These are phyloP conservation scores for Tieghemostelium lacteum DNA, from an alignment of 78 protist species.

Conservation along the genomic window DNA sequence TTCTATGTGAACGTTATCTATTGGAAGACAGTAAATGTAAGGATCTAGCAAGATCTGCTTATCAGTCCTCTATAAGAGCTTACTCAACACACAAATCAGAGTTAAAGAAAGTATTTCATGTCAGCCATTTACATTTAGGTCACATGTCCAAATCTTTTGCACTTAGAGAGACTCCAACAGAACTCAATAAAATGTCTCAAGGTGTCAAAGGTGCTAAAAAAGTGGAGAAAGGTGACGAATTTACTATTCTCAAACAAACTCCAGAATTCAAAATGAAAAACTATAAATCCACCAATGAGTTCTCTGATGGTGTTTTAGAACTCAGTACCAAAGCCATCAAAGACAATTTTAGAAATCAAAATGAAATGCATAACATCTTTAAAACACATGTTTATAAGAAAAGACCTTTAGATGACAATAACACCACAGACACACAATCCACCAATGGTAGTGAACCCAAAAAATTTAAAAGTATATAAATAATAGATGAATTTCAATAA, in stretches of 20 bases:
- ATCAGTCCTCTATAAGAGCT: constrained; percentile 88
- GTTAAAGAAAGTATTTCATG: constrained; percentile 50
- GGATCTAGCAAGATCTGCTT: constrained; percentile 74
- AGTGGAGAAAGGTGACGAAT: constrained; percentile 48
- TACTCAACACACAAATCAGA: constrained; percentile 94
- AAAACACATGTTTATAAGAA: too few species aligned
- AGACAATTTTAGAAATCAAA: too few species aligned
- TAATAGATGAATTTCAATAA: too few species aligned
- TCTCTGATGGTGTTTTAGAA: constrained; percentile 59
- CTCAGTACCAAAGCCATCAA: neutral
- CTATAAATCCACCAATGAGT: constrained; percentile 51
- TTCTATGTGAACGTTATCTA: constrained; percentile 34
- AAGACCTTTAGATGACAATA: too few species aligned
- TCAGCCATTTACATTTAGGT: constrained; percentile 71
- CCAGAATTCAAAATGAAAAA: constrained; percentile 60
- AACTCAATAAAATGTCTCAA: constrained; percentile 56
- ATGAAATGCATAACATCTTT: neutral
- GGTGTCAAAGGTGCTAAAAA: constrained; percentile 56
- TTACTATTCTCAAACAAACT: constrained; percentile 18
- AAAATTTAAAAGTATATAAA: too few species aligned
- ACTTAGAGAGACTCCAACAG: constrained; percentile 76
- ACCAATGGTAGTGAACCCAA: too few species aligned
- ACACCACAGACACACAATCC: too few species aligned
- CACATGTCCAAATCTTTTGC: constrained; percentile 87
- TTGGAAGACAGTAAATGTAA: constrained; percentile 38